A percentile compares a stretch with the other conserved stretches of the same genome.
Conservation (phyloP, 2,329 filamentous ascomycete genomes). For the Rasamsonia emersonii region DNA sequence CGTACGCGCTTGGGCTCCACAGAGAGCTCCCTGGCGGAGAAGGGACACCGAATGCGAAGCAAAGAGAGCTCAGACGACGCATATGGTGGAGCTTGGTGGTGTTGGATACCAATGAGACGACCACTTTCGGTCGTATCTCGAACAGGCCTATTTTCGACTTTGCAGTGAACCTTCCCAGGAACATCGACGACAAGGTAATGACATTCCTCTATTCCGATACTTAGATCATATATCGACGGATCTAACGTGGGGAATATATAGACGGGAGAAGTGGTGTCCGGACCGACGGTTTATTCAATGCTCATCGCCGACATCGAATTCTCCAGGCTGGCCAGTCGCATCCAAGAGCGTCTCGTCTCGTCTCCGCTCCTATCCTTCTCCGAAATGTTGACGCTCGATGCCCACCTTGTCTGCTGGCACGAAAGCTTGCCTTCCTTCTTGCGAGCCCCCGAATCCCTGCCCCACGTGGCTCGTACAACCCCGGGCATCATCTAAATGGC, state of each 20-base stretch:
- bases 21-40: constrained; percentile 5
- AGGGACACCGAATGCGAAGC: neutral
- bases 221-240: neutral
- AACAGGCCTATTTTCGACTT: constrained; percentile 1
- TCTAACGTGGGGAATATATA: neutral
- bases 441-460: constrained; percentile 2
- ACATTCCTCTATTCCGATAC: neutral
- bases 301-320: constrained; percentile 10
- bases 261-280: constrained; percentile 1
- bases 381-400: constrained; percentile 6
- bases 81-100: constrained; percentile 17
- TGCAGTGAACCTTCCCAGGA: constrained; percentile 6
- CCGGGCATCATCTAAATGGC: constrained; percentile 11
- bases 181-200: constrained; percentile 2
- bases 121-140: constrained; percentile 9
- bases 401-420: constrained; percentile 7
- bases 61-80: constrained; percentile 13
- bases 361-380: constrained; percentile 6
- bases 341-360: constrained; percentile 11
- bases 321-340: constrained; percentile 9
- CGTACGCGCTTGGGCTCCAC: constrained; percentile 13
- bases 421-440: constrained; percentile 6
- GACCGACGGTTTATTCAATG: constrained; percentile 9
- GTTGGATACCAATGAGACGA: constrained; percentile 11
- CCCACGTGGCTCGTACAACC: constrained; percentile 5